Evolutionary conservation across 2,329 filamentous ascomycete genomes (phyloP), one percentile per base, ranked within the genome.

Genomic region (Teratosphaeria epicoccoides): DNA sequence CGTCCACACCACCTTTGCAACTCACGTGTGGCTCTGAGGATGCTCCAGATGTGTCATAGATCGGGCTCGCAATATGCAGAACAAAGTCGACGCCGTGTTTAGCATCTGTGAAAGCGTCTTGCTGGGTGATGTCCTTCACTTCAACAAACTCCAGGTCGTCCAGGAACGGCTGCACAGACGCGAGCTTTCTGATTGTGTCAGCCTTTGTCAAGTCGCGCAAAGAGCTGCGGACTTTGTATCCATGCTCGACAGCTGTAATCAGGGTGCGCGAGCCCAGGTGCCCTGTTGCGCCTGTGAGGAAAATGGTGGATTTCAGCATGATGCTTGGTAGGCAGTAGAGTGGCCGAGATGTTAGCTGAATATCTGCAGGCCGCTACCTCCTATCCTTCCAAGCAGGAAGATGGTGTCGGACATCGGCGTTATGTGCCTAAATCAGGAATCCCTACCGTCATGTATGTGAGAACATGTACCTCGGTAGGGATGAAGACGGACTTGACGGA

Each of bases 211-310:
- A 56, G 22, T 61, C 64, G 22, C 70, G 68, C 43, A 70, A 65
- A 23, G 64, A 66, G 17, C 66, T 63, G 24, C 69, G 68, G 17
- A 71, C 68, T 7, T 56, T 55, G 57, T 73, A 70, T 37, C 69
- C 68, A 24, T 56, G 53, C 43, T 64, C 51, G 25, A 72, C 65
- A 5, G 66, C 59, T 25, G 59, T 50, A 23, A 64, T 43, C 9
- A 73, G 61, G 24, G 64, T 65, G 17, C 55, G n/a, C n/a, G n/a
- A n/a, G n/a, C n/a, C n/a, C n/a, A n/a, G n/a, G n/a, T n/a, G n/a
- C n/a, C n/a, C n/a, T n/a, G n/a, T n/a, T n/a, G n/a, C n/a, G n/a
- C n/a, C n/a, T n/a, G n/a, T n/a, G n/a, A n/a, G n/a, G n/a, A n/a
- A n/a, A n/a, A n/a, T n/a, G n/a, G n/a, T n/a, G n/a, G n/a, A n/a